Evolutionary conservation across 1,284 basidiomycete genomes (phyloP).

Genomic region (Moniliella sp.): DNA sequence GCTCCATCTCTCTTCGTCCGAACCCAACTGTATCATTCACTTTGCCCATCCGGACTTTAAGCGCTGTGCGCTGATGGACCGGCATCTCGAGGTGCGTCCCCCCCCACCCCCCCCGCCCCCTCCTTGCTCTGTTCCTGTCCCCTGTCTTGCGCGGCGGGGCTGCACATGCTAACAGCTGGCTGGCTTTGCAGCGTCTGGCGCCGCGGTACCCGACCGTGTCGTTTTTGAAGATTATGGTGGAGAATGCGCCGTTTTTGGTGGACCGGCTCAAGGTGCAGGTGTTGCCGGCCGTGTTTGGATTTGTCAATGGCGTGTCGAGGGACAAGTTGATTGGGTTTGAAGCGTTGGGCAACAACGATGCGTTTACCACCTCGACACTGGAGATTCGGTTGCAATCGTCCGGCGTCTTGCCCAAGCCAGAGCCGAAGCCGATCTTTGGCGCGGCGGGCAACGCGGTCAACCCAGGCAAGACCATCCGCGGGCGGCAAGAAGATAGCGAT

Average conservation of each 20-base stretch:
- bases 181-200: constrained; percentile 68
- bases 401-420: not conserved
- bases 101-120: too few relatives aligned
- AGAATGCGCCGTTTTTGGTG: constrained; percentile 81
- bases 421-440: constrained; percentile 35
- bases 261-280: constrained; percentile 67
- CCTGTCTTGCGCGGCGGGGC: too few relatives aligned
- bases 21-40: constrained; percentile 47
- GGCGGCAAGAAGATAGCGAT: constrained; percentile 2
- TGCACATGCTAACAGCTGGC: too few relatives aligned
- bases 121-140: too few relatives aligned
- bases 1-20: constrained; percentile 39
- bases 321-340: constrained; percentile 88
- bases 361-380: constrained; percentile 58
- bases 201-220: constrained; percentile 67
- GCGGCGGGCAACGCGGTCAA: not conserved
- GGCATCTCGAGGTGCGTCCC: constrained; percentile 54
- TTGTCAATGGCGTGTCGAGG: constrained; percentile 62
- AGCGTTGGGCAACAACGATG: constrained; percentile 56
- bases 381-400: constrained; percentile 50
- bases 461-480: not conserved
- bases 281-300: constrained; percentile 78
- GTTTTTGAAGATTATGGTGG: constrained; percentile 74
- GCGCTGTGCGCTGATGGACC: constrained; percentile 86
- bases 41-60: constrained; percentile 83